These are phyloP conservation scores for Cutaneotrichosporon curvatum DNA, from an alignment of 1,284 basidiomycete species.

Conservation along the genomic window DNA sequence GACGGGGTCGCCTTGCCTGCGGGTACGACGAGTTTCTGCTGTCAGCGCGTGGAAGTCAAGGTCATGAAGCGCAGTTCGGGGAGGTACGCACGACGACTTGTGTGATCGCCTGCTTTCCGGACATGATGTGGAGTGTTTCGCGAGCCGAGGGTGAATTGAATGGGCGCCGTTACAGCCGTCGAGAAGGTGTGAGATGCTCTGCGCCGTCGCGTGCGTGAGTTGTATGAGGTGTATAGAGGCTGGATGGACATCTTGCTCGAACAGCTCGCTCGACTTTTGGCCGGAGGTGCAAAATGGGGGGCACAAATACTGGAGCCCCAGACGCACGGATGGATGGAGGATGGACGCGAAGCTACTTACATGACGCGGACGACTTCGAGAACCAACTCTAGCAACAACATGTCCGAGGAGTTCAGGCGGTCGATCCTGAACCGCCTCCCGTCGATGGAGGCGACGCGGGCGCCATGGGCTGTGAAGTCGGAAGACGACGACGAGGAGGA, in stretches of 20 bases:
- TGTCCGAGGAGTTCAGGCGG: slow-evolving; percentile 44
- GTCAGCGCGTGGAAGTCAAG: no score
- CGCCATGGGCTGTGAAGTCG: slow-evolving; percentile 33
- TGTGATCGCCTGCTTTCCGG: slow-evolving; percentile 14
- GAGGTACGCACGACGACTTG: slow-evolving; percentile 17
- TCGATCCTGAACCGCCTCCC: slow-evolving; percentile 41
- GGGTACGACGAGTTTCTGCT: slow-evolving; percentile 74
- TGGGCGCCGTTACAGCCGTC: no score
- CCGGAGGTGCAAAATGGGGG: background rate
- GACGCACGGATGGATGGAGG: no score
- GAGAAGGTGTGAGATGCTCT: no score
- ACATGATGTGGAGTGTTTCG: slow-evolving; percentile 11
- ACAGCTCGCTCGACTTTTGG: slow-evolving; percentile 2
- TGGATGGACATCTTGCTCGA: no score
- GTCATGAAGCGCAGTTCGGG: no score
- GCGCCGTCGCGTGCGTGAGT: no score
- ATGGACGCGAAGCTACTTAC: no score
- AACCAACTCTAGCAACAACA: slow-evolving; percentile 6
- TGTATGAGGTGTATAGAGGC: no score
- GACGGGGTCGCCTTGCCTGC: slow-evolving; percentile 95
- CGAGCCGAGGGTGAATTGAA: no score
- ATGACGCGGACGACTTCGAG: background rate
- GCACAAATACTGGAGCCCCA: background rate
- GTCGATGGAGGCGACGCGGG: slow-evolving; percentile 33
- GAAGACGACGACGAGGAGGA: slow-evolving; percentile 50